phyloP scores from a whole-genome alignment of 306 rosid genomes.

The Glycine soja region DNA sequence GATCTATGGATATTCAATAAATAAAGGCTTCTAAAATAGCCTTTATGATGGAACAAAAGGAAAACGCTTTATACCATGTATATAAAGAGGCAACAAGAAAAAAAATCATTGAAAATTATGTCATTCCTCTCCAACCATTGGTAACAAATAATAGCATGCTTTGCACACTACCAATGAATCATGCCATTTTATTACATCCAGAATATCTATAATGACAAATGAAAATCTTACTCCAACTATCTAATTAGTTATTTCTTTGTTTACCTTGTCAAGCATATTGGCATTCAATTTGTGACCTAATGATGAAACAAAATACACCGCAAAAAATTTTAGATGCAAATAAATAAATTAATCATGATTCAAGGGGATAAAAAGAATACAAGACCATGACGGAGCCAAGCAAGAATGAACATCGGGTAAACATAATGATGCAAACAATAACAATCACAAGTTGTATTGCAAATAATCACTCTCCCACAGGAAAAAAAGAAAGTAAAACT shows the following conservation, averaged over 20 bases:
- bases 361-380: background rate
- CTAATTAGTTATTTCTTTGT: background rate
- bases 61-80: background rate
- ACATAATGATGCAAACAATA: background rate
- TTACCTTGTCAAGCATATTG: background rate
- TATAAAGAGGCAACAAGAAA: background rate
- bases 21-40: too few species aligned
- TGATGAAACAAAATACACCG: slow-evolving; percentile 1
- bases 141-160: background rate
- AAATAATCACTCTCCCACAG: background rate
- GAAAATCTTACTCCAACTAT: too few species aligned
- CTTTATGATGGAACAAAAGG: background rate
- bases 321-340: background rate
- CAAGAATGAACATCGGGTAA: background rate
- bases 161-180: slow-evolving; percentile 16
- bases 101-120: background rate
- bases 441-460: slow-evolving; percentile 25
- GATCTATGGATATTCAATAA: slow-evolving; percentile 19
- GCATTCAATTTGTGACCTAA: background rate
- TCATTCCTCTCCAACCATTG: background rate
- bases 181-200: background rate
- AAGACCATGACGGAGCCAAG: background rate
- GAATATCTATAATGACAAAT: background rate
- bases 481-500: background rate
- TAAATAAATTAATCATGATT: background rate